A percentile compares a stretch with the other conserved stretches of the same genome.
Conservation (phyloP, 768 basidiomycete species). For the Atractiella rhizophila region DNA sequence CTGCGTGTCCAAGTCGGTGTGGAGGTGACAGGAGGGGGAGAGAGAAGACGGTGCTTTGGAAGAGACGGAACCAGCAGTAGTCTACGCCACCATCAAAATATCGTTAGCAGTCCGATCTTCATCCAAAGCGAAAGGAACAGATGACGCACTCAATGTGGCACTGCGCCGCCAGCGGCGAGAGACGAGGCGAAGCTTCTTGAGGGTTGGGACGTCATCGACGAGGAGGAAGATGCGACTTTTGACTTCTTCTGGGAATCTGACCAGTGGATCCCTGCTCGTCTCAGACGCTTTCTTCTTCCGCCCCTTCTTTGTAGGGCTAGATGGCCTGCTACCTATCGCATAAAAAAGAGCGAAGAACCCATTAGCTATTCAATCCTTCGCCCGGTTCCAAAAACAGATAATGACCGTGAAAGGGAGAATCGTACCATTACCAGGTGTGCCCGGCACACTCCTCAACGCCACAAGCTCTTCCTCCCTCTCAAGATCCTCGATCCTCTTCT, state of each 20-base stretch:
- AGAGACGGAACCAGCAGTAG: constrained; percentile 14
- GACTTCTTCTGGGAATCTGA: constrained; percentile 14
- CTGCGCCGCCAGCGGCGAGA: constrained; percentile 14
- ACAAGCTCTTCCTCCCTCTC: too few relatives aligned
- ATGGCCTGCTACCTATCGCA: too few relatives aligned
- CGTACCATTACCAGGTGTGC: too few relatives aligned
- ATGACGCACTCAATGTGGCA: constrained; percentile 15
- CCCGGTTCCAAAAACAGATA: too few relatives aligned
- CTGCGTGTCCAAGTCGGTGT: constrained; percentile 13
- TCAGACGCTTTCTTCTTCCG: constrained; percentile 7
- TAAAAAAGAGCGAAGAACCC: too few relatives aligned
- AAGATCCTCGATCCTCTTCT: too few relatives aligned
- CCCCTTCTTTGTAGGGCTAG: too few relatives aligned
- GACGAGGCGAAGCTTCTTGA: constrained; percentile 11
- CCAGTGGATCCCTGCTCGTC: constrained; percentile 13
- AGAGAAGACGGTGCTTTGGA: constrained; percentile 13
- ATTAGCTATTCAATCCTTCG: too few relatives aligned
- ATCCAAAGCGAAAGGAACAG: neutral
- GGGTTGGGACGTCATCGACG: constrained; percentile 5
- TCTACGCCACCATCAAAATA: constrained; percentile 6
- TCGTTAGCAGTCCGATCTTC: neutral
- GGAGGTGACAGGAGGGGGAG: constrained; percentile 3
- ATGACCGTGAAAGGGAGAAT: too few relatives aligned
- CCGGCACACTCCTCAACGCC: too few relatives aligned
- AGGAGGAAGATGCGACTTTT: constrained; percentile 13